These are phyloP conservation scores for Colletotrichum sansevieriae DNA, from an alignment of 2,329 filamentous ascomycete genomes.

Conservation along the genomic window DNA sequence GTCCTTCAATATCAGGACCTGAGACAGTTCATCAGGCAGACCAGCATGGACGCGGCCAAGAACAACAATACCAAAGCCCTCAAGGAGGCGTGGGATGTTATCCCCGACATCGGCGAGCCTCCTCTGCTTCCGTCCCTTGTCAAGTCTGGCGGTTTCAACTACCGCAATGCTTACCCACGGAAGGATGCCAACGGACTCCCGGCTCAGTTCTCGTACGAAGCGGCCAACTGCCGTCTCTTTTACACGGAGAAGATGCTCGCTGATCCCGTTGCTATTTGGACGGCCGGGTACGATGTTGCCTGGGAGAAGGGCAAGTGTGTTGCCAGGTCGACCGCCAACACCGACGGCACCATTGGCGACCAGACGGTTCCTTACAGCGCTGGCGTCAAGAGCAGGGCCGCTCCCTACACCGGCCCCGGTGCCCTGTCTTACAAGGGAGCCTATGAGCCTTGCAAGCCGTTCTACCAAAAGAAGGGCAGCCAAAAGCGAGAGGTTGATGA, in stretches of 20 bases:
- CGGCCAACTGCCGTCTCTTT: slow-evolving; percentile 69
- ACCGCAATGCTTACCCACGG: slow-evolving; percentile 52
- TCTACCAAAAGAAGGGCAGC: background rate
- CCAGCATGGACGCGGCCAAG: slow-evolving; percentile 25
- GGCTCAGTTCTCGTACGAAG: slow-evolving; percentile 69
- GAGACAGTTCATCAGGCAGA: slow-evolving; percentile 20
- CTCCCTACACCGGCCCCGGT: slow-evolving; percentile 37
- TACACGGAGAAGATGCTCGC: slow-evolving; percentile 64
- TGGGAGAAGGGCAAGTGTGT: slow-evolving; percentile 53
- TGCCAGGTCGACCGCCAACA: slow-evolving; percentile 36
- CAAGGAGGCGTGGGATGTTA: background rate
- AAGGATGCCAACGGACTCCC: slow-evolving; percentile 52
- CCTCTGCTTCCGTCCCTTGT: slow-evolving; percentile 35
- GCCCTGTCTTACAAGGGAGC: slow-evolving; percentile 23
- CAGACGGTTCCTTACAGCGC: slow-evolving; percentile 12
- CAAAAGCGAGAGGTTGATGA: slow-evolving; percentile 27
- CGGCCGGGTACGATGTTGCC: slow-evolving; percentile 53
- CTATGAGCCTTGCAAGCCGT: slow-evolving; percentile 19
- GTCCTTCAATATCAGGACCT: slow-evolving; percentile 48
- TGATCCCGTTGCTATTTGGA: slow-evolving; percentile 63
- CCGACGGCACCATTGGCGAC: slow-evolving; percentile 38
- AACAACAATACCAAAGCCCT: slow-evolving; percentile 19
- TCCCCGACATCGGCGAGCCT: slow-evolving; percentile 18
- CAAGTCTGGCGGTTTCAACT: slow-evolving; percentile 60
- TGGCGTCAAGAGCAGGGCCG: slow-evolving; percentile 15